phyloP scores from a whole-genome alignment of 257 asterid genomes.

The Lycium ferocissimum region DNA sequence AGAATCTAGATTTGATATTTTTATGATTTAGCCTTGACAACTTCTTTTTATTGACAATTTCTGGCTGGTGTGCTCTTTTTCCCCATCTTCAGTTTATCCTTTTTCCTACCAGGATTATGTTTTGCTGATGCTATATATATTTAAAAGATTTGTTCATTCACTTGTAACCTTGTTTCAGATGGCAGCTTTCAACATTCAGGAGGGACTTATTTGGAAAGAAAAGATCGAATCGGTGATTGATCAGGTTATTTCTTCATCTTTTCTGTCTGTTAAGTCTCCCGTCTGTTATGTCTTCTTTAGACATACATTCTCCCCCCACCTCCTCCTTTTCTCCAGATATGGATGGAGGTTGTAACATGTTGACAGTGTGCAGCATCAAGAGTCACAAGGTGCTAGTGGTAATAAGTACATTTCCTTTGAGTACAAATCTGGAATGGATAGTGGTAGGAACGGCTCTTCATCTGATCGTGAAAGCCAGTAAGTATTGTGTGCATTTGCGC shows the following conservation, averaged over 20 bases:
- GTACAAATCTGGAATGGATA: constrained; percentile 68
- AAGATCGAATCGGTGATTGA: constrained; percentile 81
- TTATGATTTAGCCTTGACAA: not conserved
- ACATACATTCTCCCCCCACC: not conserved
- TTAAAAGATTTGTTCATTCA: not conserved
- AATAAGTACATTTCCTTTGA: constrained; percentile 75
- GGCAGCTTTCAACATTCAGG: constrained; percentile 97
- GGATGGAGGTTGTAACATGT: constrained; percentile 32
- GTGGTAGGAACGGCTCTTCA: constrained; percentile 73
- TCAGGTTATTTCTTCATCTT: constrained; percentile 58
- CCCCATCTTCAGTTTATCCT: not conserved
- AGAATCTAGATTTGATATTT: not conserved
- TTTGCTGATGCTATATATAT: not conserved
- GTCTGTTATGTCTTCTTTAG: not conserved
- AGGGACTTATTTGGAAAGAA: constrained; percentile 85
- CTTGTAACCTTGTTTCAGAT: constrained; percentile 56
- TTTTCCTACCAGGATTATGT: not conserved
- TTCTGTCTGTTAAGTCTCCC: constrained; percentile 17
- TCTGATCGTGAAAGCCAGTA: constrained; percentile 94
- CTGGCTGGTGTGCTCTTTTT: not conserved
- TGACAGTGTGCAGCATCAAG: constrained; percentile 74
- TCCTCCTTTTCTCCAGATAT: not conserved
- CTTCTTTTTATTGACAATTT: not conserved
- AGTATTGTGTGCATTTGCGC: constrained; percentile 42
- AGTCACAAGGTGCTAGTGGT: constrained; percentile 59